Percentiles rank a stretch among this genome's conserved stretches.
Evolutionary conservation across 495 filamentous ascomycete species (phyloP).

Genomic region (Astrocystis sublimbata): DNA sequence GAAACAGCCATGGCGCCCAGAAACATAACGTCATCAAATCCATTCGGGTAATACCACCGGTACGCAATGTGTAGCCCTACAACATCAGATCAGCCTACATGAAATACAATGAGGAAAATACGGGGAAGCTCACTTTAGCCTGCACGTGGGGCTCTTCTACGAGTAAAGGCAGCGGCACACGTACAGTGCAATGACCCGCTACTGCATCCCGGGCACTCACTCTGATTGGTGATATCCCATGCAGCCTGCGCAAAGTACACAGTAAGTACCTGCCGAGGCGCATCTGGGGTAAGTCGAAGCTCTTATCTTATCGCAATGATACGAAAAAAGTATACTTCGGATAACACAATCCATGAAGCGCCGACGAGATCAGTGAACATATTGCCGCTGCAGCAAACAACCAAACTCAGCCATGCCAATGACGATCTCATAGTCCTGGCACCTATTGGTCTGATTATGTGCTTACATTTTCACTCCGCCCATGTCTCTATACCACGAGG

Average conservation of each 20-base stretch:
- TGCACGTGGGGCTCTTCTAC: neutral
- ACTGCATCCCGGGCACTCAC: too few relatives aligned
- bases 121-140: neutral
- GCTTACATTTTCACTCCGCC: neutral
- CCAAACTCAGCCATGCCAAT: neutral
- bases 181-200: neutral
- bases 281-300: neutral
- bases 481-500: slow-evolving; percentile 97
- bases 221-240: too few relatives aligned
- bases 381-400: neutral
- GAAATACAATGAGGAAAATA: neutral
- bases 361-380: neutral
- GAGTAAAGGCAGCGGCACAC: too few relatives aligned
- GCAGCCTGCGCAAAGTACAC: too few relatives aligned
- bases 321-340: neutral
- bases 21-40: too few relatives aligned
- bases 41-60: too few relatives aligned
- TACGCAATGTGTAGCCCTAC: neutral
- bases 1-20: too few relatives aligned
- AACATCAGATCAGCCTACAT: neutral
- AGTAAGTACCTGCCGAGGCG: too few relatives aligned
- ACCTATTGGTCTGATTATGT: slow-evolving; percentile 7
- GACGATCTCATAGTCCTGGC: neutral
- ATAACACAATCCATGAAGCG: neutral
- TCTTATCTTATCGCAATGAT: slow-evolving; percentile 8